Base-by-base conservation (phyloP, 495 filamentous ascomycete species). In the Penicillium egyptiacum region DNA sequence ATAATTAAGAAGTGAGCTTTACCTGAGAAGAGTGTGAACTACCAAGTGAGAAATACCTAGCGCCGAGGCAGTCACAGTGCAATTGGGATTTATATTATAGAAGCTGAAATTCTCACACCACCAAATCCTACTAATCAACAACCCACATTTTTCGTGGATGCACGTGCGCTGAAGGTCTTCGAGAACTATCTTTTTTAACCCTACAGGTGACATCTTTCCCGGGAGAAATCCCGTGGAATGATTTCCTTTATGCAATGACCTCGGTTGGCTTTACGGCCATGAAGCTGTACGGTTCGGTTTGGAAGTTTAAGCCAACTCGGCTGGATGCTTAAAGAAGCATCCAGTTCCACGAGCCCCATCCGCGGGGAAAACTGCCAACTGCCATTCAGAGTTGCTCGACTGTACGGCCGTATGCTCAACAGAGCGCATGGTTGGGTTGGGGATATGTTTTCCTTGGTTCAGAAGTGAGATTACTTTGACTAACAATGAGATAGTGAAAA, bases 291-390 rank as follows among this genome's bases (percentile, higher is more conserved):
- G 81, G 82, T 2, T 79, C 74, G 4, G 73, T 79, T 3, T 84
- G 81, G 82, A 73, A 79, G 20, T 83, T 84, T 56, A 57, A 58
- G 45, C 73, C 78, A 7, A 54, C 57, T 16, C 65, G 37, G 14
- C 56, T 71, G 10, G 75, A 80, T 56, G 66, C 71, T 10, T 59
- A 72, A 45, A 53, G 76, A 0, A 76, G 72, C 17, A 81, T 83
- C 43, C 79, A 78, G 39, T 81, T 82, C 48, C 78, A 83, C 54
- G 80, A 84, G 58, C 80, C 81, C 12, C 77, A 81, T 63, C 77
- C 76, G 8, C 57, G 55, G 3, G 65, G 69, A 0, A 85, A 83
- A 65, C n/a, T n/a, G n/a, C n/a, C n/a, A n/a, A n/a, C n/a, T n/a
- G n/a, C n/a, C n/a, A n/a, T n/a, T n/a, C n/a, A n/a, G n/a, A n/a